Evolutionary conservation across 192 early-diverging fungal species (phyloP), one percentile per base, ranked within the genome.

Genomic region (Powellomyces hirtus): DNA sequence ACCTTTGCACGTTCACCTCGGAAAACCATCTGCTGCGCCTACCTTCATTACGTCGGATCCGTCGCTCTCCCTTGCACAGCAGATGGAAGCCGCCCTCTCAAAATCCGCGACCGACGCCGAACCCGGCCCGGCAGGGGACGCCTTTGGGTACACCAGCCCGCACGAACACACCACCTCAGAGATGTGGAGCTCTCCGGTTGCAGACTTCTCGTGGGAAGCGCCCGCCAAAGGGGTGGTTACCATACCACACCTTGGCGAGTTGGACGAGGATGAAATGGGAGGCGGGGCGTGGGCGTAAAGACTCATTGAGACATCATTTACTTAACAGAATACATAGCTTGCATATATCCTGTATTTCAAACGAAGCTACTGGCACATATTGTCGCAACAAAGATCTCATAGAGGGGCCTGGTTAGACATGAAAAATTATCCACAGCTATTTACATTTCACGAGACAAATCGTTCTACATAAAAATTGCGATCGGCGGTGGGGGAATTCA

Each of bases 51-150:
- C 42, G 6, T 36, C 53, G 33, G 65, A 67, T 20, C 55, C 65
- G 3, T 55, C 60, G 7, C 42, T 72, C 3, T 57, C 62, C 5
- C 51, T 66, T 5, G 53, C 64, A 3, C 37, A 57, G 29, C 36
- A 66, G 35, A 72, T 72, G 64, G 64, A 66, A 34, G 35, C 37
- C 16, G 67, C 67, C 13, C 42, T 69, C 4, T 49, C 46, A 6
- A 24, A 18, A 6, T 24, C 3, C n/a, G 26, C 46, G 46, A 24
- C 16, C 3, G 46, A 2, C 26, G 46, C 46, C n/a, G 46, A 49
- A 3, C n/a, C 16, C 14, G 46, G 16, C 46, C n/a, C 46, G 46
- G 16, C n/a, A 18, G 46, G 4, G n/a, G 16, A 24, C 4, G n/a
- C 26, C 16, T 18, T 24, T 3, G 46, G 26, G 5, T 49, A 24